Conservation (phyloP, 331 rosid species). For the Spiraea crenata region DNA sequence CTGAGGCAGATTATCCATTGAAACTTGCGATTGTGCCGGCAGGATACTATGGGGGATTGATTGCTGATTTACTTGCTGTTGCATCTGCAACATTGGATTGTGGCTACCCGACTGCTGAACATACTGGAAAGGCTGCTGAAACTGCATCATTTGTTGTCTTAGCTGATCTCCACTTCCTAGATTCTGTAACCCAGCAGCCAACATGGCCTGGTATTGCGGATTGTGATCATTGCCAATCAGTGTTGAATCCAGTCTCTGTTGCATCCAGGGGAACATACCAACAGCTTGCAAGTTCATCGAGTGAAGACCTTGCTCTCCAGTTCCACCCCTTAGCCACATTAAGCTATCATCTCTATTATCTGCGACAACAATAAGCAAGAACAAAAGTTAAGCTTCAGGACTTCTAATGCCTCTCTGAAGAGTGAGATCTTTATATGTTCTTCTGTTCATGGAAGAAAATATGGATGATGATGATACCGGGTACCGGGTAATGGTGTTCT, state of each 20-base stretch:
- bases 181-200: constrained; percentile 71
- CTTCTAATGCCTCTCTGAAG: not conserved
- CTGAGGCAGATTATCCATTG: constrained; percentile 58
- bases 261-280: constrained; percentile 80
- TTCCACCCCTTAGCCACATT: constrained; percentile 76
- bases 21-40: constrained; percentile 52
- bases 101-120: constrained; percentile 58
- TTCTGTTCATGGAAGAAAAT: too few relatives aligned
- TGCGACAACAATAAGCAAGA: constrained; percentile 36
- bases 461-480: not conserved
- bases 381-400: not conserved
- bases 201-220: constrained; percentile 77
- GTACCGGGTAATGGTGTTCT: not conserved
- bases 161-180: constrained; percentile 59
- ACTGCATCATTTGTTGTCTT: constrained; percentile 71
- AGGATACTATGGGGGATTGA: constrained; percentile 46
- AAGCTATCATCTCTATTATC: constrained; percentile 81
- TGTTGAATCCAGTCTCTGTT: constrained; percentile 68
- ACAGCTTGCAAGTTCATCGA: constrained; percentile 65
- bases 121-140: constrained; percentile 72
- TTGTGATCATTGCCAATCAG: constrained; percentile 56
- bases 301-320: constrained; percentile 59
- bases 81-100: constrained; percentile 61
- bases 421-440: too few relatives aligned
- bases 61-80: constrained; percentile 55